Evolutionary conservation across 257 asterid species (phyloP).

Genomic region (Dorcoceras hygrometricum): DNA sequence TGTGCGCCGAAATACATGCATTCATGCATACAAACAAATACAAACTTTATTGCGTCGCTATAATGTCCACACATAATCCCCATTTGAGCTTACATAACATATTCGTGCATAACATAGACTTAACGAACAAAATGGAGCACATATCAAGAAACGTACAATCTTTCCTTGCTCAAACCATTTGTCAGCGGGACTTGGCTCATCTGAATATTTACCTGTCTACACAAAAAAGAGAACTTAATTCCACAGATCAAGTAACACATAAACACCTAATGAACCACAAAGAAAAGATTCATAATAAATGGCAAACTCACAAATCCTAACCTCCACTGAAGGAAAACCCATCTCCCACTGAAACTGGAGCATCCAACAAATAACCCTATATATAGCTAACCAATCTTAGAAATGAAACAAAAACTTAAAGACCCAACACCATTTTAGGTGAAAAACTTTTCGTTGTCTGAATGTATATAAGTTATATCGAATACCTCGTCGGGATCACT

Average conservation of each 20-base stretch:
- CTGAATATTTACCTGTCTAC: conserved; percentile 85
- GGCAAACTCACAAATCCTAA: conserved; percentile 21
- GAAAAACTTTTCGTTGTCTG: not conserved
- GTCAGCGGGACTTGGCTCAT: conserved; percentile 82
- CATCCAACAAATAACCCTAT: conserved; percentile 79
- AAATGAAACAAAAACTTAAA: not conserved
- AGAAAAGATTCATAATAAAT: not conserved
- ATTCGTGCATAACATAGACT: not conserved
- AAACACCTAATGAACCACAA: not conserved
- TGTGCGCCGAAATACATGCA: no score
- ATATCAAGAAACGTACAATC: conserved; percentile 39
- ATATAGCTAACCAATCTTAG: conserved; percentile 22
- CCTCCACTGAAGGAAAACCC: conserved; percentile 98
- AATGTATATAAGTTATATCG: not conserved
- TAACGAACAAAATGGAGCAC: not conserved
- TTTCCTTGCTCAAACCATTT: conserved; percentile 84
- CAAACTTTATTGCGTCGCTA: no score
- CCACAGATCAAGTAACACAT: not conserved
- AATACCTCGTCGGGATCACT: conserved; percentile 54
- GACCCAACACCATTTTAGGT: not conserved
- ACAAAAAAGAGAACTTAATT: conserved; percentile 2
- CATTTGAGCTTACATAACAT: not conserved
- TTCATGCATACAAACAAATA: no score
- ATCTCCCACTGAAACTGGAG: conserved; percentile 75
- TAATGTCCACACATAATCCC: no score